phyloP scores from a whole-genome alignment of 495 filamentous ascomycete species.

The Recurvomyces mirabilis region DNA sequence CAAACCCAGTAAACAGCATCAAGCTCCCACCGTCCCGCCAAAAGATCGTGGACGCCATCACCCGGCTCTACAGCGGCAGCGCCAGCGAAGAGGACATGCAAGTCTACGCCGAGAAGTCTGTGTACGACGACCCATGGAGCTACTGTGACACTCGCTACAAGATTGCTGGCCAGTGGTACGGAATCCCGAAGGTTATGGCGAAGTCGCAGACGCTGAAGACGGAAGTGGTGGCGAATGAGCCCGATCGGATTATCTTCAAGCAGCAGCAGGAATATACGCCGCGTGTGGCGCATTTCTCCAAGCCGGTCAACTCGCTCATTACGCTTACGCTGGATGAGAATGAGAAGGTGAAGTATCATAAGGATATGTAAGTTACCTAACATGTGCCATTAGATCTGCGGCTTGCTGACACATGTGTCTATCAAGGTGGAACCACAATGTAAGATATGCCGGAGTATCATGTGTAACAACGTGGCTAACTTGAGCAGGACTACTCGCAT shows the following conservation, averaged over 20 bases:
- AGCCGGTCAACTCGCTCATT: constrained; percentile 34
- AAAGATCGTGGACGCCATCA: constrained; percentile 33
- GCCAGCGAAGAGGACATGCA: constrained; percentile 39
- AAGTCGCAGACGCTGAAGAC: constrained; percentile 32
- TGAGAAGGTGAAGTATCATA: constrained; percentile 39
- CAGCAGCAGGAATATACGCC: constrained; percentile 38
- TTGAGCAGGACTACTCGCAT: constrained; percentile 36
- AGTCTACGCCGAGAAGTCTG: constrained; percentile 36
- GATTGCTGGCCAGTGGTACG: constrained; percentile 42
- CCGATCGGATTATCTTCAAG: constrained; percentile 34
- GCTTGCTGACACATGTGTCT: no score
- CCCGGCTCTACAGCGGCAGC: constrained; percentile 37
- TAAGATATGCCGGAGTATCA: background rate
- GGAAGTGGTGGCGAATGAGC: constrained; percentile 31
- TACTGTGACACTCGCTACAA: constrained; percentile 41
- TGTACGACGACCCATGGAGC: constrained; percentile 42
- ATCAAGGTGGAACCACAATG: constrained; percentile 34
- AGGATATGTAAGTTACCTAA: constrained; percentile 35
- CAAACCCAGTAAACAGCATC: constrained; percentile 33
- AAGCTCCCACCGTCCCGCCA: constrained; percentile 26
- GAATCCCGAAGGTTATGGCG: constrained; percentile 36
- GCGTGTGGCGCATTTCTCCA: constrained; percentile 24
- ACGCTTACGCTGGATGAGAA: constrained; percentile 33
- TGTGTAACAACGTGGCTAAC: background rate
- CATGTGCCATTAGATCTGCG: no score